Base-by-base conservation (phyloP, 2,329 filamentous ascomycete species). In the Microdochium bolleyi region DNA sequence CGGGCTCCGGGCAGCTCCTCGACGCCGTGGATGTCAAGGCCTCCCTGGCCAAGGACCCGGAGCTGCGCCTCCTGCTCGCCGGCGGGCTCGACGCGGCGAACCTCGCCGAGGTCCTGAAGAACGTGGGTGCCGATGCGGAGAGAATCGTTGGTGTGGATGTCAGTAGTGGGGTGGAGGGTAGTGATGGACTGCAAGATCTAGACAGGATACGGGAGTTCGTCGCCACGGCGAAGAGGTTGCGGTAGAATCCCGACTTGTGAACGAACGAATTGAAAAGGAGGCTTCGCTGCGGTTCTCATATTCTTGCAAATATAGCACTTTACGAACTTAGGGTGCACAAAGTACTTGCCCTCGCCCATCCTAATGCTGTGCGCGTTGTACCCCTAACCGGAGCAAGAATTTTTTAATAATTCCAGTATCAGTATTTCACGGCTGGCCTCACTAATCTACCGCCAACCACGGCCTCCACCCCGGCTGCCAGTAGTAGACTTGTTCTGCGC, bases 111-210 rank as follows among this genome's bases (percentile, higher is more conserved):
- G 78, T 82, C 8, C 73, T 99, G 19, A 72, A 75, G 22, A 77
- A 79, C 14, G 72, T 92, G 16, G 86, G 84, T 0, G 73, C 79
- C 7, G 67, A 82, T 10, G 74, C 75, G 24, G 75, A 75, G 10
- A 82, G 85, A 55, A 81, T 96, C 13, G 73, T 91, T 32, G 92
- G 87, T 2, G 88, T 99, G 3, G 94, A 99, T 73, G 89, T 96
- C 21, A 96, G 91, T 68, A 96, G 89, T 63, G 95, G 95, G 0
- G 91, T 99, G 2, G 94, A 97, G 70, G 84, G 89, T 62, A 76
- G 83, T 34, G 80, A 87, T 60, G 92, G 91, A 2, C 75, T 83
- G 64, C 94, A 99, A 70, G 88, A 85, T 68, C 62, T 92, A 53
- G 80, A 83, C 19, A 95, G 87, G 73, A 97, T 99, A 60, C 75